A percentile compares a stretch with the other conserved stretches of the same genome.
These are phyloP conservation scores for Ogataea nitratoaversa DNA, from an alignment of 805 yeast genomes.

Conservation along the genomic window DNA sequence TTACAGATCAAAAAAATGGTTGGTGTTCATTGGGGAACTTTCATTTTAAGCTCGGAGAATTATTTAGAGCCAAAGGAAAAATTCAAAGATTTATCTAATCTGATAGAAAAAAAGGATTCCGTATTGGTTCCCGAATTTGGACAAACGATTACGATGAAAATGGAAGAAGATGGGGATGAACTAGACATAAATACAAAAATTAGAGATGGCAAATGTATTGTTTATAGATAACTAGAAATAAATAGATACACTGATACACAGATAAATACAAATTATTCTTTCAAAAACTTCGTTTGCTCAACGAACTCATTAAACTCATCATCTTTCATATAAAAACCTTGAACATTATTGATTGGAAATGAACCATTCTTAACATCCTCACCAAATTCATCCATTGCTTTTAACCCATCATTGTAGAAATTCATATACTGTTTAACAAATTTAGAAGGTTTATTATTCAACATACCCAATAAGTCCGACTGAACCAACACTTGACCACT, in stretches of 20 bases:
- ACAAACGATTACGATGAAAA: slow-evolving; percentile 53
- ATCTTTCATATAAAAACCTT: slow-evolving; percentile 66
- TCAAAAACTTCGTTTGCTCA: slow-evolving; percentile 19
- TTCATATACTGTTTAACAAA: slow-evolving; percentile 71
- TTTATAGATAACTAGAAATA: slow-evolving; percentile 11
- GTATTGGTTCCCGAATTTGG: slow-evolving; percentile 75
- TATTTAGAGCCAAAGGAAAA: slow-evolving; percentile 75
- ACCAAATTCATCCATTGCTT: slow-evolving; percentile 51
- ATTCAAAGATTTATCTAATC: slow-evolving; percentile 47
- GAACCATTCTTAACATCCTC: slow-evolving; percentile 48
- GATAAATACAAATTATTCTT: slow-evolving; percentile 1
- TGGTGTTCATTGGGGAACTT: slow-evolving; percentile 98
- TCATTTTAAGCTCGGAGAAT: slow-evolving; percentile 82
- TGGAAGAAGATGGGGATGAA: slow-evolving; percentile 22
- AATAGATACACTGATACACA: background rate
- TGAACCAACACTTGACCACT: slow-evolving; percentile 90
- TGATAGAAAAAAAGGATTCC: slow-evolving; percentile 31
- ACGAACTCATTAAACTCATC: slow-evolving; percentile 50
- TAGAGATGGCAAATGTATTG: slow-evolving; percentile 13
- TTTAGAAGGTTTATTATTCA: slow-evolving; percentile 53
- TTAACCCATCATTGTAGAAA: slow-evolving; percentile 43
- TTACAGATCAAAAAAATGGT: slow-evolving; percentile 57
- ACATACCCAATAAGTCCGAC: slow-evolving; percentile 79
- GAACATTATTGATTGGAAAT: slow-evolving; percentile 61
- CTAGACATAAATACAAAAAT: slow-evolving; percentile 5